Base-by-base conservation (phyloP, 2,329 filamentous ascomycete species). In the Colletotrichum sp. region DNA sequence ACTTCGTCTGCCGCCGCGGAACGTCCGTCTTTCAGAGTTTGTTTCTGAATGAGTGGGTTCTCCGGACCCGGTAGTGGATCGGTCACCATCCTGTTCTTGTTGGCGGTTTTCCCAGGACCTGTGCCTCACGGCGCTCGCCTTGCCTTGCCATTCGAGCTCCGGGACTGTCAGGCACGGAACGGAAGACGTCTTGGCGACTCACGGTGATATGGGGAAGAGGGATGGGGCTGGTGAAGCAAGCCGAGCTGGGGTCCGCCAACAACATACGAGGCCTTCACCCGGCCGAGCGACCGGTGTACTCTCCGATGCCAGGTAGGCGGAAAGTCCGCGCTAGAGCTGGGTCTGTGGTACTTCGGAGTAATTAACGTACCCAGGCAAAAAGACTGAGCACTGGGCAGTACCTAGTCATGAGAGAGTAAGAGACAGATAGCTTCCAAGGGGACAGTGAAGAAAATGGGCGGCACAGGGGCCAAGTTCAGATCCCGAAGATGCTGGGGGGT, bases 21-120 rank as follows among this genome's bases (percentile, higher is more conserved):
- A 16, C 36, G 30, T 52, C 72, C 52, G 63, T 71, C 63, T 69
- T 49, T 76, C 74, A 69, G 49, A 69, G 71, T 76, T 74, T 69
- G 70, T 76, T 69, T 76, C 74, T 74, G 74, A 76, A 65, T 39
- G 66, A 69, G 57, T 55, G 69, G 73, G 57, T 60, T 73, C 60
- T 76, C 36, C 73, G 73, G 73, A 36, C 70, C 67, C 28, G 65
- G 36, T 21, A 36, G 70, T 62, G 64, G 59, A 66, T 74, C 65
- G 28, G n/a, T 39, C 70, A 72, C 26, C 64, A 28, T 59, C 57
- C 39, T 69, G 24, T 64, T n/a, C 39, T 52, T 44, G 52, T 16
- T 69, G 26, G 57, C 57, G 9, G 26, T 36, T 15, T 26, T 26
- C 24, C 34, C 34, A 34, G 26, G 32, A 32, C 16, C 34, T 64